phyloP scores from a whole-genome alignment of 352 stramenopile species.

The Phytophthora vignae region DNA sequence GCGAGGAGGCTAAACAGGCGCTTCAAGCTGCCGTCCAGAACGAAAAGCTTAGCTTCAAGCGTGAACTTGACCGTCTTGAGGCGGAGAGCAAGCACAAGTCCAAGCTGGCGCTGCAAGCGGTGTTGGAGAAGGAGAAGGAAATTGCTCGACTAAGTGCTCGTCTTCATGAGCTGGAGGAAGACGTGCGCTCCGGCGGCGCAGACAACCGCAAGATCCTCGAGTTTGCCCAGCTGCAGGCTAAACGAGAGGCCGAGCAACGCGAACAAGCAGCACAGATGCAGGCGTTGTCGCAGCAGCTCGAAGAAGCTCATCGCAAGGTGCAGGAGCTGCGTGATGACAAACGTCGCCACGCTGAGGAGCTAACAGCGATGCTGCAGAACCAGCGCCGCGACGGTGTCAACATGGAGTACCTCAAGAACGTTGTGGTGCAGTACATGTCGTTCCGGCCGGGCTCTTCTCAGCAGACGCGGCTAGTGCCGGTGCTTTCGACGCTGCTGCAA shows the following conservation, averaged over 20 bases:
- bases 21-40: constrained; percentile 55
- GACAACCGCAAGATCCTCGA: constrained; percentile 91
- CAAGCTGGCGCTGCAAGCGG: constrained; percentile 81
- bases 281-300: constrained; percentile 53
- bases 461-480: constrained; percentile 76
- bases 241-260: constrained; percentile 73
- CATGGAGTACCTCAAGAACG: constrained; percentile 93
- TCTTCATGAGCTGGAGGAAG: constrained; percentile 80
- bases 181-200: constrained; percentile 83
- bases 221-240: constrained; percentile 86
- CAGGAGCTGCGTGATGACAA: constrained; percentile 71
- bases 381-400: constrained; percentile 88
- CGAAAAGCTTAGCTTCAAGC: constrained; percentile 50
- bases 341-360: constrained; percentile 64
- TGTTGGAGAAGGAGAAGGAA: constrained; percentile 83
- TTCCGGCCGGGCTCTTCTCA: constrained; percentile 86
- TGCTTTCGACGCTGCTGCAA: constrained; percentile 88
- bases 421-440: constrained; percentile 92
- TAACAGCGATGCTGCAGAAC: constrained; percentile 80
- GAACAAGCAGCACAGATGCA: constrained; percentile 65
- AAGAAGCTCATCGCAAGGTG: constrained; percentile 54
- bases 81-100: constrained; percentile 87
- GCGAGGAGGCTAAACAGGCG: constrained; percentile 38
- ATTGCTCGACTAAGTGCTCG: constrained; percentile 63
- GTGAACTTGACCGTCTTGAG: constrained; percentile 74